Evolutionary conservation across 1,284 basidiomycete genomes (phyloP), one percentile per base, ranked within the genome.

Genomic region (Cryptococcus sp.): DNA sequence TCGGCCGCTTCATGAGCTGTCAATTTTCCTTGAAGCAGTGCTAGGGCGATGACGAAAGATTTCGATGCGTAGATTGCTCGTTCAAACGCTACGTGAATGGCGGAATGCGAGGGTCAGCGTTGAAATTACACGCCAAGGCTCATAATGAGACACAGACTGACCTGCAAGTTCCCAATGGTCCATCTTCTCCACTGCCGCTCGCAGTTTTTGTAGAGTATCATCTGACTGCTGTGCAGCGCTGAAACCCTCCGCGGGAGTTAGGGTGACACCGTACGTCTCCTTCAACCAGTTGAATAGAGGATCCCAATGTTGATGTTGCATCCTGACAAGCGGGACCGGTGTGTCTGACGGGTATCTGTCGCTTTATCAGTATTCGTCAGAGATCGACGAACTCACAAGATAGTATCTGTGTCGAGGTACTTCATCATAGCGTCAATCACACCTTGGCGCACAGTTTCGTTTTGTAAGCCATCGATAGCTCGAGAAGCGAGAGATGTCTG

Each of bases 371-470:
- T 34, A 34, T 34, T 34, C 8, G 8, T 34, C 8, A 57, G 52
- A 17, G n/a, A 17, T 41, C 20, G 44, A 20, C 34, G 13, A n/a
- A 22, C 83, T 57, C 65, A 93, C 93, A 91, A 93, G 59, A 99
- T 86, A 0, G 96, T 94, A 74, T 99, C 96, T 3, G 95, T 98
- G 65, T 97, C 89, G 38, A 99, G 80, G 78, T 98, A 99, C 62
- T 87, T 85, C 51, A 97, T 75, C 46, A 99, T 77, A 20, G 86
- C 83, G n/a, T 83, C 82, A 34, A 85, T 83, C 26, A 95, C 88
- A 53, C 88, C 83, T n/a, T 77, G 72, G 7, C 87, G 81, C 16
- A 84, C 85, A 26, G 75, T 66, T 44, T 83, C 79, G 46, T 89
- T 84, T 8, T 78, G 72, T 65, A 96, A 81, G 0, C 86, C 84